Conservation (phyloP, 495 filamentous ascomycete genomes). For the Xylaria intraflava region DNA sequence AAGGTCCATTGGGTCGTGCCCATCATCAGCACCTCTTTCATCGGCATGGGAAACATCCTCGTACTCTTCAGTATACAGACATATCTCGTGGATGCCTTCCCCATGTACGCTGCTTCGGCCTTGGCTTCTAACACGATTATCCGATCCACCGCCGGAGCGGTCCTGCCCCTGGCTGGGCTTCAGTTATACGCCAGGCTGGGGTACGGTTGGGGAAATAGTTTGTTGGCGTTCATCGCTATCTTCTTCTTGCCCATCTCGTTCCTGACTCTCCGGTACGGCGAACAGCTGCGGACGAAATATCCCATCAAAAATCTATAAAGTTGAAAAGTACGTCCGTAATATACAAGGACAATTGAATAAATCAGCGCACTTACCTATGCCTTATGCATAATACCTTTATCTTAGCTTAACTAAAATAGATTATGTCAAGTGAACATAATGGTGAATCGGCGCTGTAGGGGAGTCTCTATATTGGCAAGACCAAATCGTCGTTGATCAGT, state of each 20-base stretch:
- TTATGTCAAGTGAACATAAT: too few relatives aligned
- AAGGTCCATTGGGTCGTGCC: slow-evolving; percentile 58
- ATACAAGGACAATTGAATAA: not conserved
- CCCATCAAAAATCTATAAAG: slow-evolving; percentile 30
- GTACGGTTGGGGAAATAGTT: slow-evolving; percentile 56
- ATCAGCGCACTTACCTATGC: too few relatives aligned
- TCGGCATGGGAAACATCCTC: slow-evolving; percentile 43
- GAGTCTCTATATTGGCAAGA: too few relatives aligned
- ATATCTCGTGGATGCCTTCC: slow-evolving; percentile 55
- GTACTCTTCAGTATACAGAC: slow-evolving; percentile 45
- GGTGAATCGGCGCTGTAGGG: too few relatives aligned
- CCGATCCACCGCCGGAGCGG: slow-evolving; percentile 47
- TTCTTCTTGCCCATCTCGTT: slow-evolving; percentile 45
- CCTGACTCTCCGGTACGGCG: slow-evolving; percentile 48
- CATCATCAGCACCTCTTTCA: slow-evolving; percentile 40
- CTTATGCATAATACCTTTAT: too few relatives aligned
- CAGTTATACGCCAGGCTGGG: slow-evolving; percentile 49
- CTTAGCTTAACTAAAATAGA: too few relatives aligned
- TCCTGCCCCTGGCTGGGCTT: slow-evolving; percentile 52
- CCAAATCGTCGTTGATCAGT: too few relatives aligned
- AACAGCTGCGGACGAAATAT: slow-evolving; percentile 40
- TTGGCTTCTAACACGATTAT: slow-evolving; percentile 49
- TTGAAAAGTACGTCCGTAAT: not conserved
- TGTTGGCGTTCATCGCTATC: slow-evolving; percentile 50
- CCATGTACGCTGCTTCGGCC: slow-evolving; percentile 55